Percentiles rank a stretch among this genome's conserved stretches.
These are phyloP conservation scores for Suhomyces vadensis DNA, from an alignment of 805 yeast genomes.

Conservation along the genomic window DNA sequence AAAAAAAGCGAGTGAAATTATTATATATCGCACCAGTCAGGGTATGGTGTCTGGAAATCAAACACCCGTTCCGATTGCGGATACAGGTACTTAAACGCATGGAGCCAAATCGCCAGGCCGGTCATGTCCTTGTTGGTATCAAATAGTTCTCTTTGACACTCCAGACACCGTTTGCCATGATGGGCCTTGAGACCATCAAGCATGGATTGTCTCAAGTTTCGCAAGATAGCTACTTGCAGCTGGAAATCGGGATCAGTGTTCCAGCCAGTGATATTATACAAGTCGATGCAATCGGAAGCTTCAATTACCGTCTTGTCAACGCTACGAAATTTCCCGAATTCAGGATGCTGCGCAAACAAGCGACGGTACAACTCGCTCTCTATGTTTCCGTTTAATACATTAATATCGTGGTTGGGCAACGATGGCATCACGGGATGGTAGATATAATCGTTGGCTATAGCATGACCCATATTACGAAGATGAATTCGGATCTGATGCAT, in stretches of 20 bases:
- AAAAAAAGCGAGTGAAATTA: background rate
- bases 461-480: slow-evolving; percentile 51
- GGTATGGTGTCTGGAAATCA: slow-evolving; percentile 44
- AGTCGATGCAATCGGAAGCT: slow-evolving; percentile 13
- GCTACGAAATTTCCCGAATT: slow-evolving; percentile 11
- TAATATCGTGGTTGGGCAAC: slow-evolving; percentile 13
- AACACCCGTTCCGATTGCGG: slow-evolving; percentile 24
- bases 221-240: slow-evolving; percentile 20
- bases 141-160: slow-evolving; percentile 35
- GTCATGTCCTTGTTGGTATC: slow-evolving; percentile 27
- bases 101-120: slow-evolving; percentile 45
- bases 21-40: slow-evolving; percentile 47
- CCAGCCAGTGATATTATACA: slow-evolving; percentile 16
- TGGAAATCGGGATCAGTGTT: slow-evolving; percentile 11
- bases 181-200: slow-evolving; percentile 30
- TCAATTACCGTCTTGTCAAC: slow-evolving; percentile 11
- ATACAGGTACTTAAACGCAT: slow-evolving; percentile 42
- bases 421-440: slow-evolving; percentile 24
- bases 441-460: slow-evolving; percentile 77
- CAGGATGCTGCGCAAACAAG: slow-evolving; percentile 18
- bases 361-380: slow-evolving; percentile 26
- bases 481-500: slow-evolving; percentile 62
- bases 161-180: slow-evolving; percentile 26
- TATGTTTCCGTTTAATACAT: slow-evolving; percentile 19
- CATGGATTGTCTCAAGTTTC: slow-evolving; percentile 23